phyloP scores from a whole-genome alignment of 352 stramenopile species.

The Phytophthora sansomeana region DNA sequence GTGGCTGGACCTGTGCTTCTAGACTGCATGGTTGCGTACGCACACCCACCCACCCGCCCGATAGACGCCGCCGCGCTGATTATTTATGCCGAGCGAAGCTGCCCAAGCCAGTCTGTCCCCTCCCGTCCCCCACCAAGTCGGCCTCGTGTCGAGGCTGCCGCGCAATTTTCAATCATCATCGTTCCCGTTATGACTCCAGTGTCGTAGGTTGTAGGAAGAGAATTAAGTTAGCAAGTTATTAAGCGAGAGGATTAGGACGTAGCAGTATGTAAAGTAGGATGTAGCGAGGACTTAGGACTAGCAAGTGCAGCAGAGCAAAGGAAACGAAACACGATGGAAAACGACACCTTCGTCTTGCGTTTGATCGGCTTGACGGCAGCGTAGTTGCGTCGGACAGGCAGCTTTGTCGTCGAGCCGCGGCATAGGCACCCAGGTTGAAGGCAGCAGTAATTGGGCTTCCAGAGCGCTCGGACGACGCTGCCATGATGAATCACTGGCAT shows the following conservation, averaged over 20 bases:
- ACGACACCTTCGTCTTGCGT: background rate
- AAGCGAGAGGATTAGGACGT: conserved; percentile 37
- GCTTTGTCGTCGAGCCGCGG: conserved; percentile 6
- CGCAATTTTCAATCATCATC: conserved; percentile 33
- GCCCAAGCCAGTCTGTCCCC: conserved; percentile 22
- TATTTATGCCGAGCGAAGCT: conserved; percentile 56
- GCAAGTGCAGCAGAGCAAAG: conserved; percentile 22
- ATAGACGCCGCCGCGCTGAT: conserved; percentile 45
- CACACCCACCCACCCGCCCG: conserved; percentile 18
- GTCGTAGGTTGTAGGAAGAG: conserved; percentile 43
- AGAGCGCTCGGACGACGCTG: conserved; percentile 3
- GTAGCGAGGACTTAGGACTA: conserved; percentile 13
- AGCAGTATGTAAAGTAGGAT: conserved; percentile 52
- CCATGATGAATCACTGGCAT: conserved; percentile 3
- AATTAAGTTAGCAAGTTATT: conserved; percentile 50
- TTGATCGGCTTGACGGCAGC: no score
- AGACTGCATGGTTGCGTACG: conserved; percentile 28
- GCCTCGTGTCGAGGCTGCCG: conserved; percentile 5
- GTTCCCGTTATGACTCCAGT: conserved; percentile 37
- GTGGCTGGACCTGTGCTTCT: conserved; percentile 88
- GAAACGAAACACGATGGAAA: conserved; percentile 40
- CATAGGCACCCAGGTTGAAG: conserved; percentile 23
- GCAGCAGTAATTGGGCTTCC: background rate
- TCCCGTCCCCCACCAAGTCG: conserved; percentile 16
- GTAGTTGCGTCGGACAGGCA: background rate